Base-by-base conservation (phyloP, 1,284 basidiomycete genomes). In the Cryptococcus sp. region DNA sequence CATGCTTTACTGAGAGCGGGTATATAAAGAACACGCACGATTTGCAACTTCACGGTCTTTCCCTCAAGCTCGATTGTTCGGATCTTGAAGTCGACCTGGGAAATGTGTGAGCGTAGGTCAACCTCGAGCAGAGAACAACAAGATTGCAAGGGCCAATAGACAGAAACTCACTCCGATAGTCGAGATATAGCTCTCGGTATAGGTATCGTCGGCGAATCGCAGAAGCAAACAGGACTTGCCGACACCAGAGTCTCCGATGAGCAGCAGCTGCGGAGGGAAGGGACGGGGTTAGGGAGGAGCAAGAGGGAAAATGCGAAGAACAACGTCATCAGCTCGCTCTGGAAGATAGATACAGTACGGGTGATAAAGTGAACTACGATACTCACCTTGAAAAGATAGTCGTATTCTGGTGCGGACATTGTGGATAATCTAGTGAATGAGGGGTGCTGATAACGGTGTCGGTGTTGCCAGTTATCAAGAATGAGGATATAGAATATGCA, bases 11-110 rank as follows among this genome's bases (percentile, higher is more conserved):
- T 67, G 67, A 70, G 63, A 67, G 65, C 65, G 68, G 39, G 25
- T 23, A 50, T 46, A 55, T 34, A 45, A 55, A 54, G 47, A 37
- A 64, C 49, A 86, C 93, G 81, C 76, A 97, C 94, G 80, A 99
- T 99, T 81, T 99, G 96, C 61, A 99, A 86, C 80, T 99, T 99
- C 74, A 99, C 93, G 1, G 93, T 98, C 90, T 98, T 99, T 67
- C 95, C 95, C 79, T 99, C 96, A 55, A 99, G 85, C 80, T 99
- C 96, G 78, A 99, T 98, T 49, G 96, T 99, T 70, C 96, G 86
- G 82, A 99, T 99, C 89, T 99, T 99, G 84, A 99, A 99, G 83
- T 99, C 96, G 60, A 99, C 77, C 76, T 77, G 44, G 13, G 11
- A 19, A 20, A 38, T 19, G 29, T 25, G 48, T 54, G 52, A 46